These are phyloP conservation scores for Lipomyces starkeyi DNA, from an alignment of 805 yeast genomes.

Conservation along the genomic window DNA sequence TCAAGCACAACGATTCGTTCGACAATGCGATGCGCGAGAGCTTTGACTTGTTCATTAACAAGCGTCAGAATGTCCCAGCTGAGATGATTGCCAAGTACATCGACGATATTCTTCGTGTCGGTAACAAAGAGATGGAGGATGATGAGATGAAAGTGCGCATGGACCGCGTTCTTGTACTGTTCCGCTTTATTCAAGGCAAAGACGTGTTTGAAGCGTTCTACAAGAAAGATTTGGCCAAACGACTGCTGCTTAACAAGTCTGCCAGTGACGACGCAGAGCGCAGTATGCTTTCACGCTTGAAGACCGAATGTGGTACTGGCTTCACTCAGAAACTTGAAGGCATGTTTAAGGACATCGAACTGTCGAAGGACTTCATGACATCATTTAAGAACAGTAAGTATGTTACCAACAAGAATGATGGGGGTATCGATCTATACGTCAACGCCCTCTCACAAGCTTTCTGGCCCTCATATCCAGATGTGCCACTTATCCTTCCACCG, in stretches of 20 bases:
- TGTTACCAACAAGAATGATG: slow-evolving; percentile 39
- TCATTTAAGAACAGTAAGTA: slow-evolving; percentile 35
- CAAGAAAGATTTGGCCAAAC: slow-evolving; percentile 83
- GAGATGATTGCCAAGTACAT: slow-evolving; percentile 44
- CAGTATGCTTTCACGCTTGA: slow-evolving; percentile 65
- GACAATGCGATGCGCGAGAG: slow-evolving; percentile 35
- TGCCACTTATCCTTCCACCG: slow-evolving; percentile 40
- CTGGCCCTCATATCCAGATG: slow-evolving; percentile 46
- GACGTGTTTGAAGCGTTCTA: slow-evolving; percentile 85
- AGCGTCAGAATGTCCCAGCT: slow-evolving; percentile 40
- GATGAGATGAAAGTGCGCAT: slow-evolving; percentile 56
- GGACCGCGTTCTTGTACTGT: slow-evolving; percentile 62
- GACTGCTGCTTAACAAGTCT: slow-evolving; percentile 61
- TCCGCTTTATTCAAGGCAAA: slow-evolving; percentile 76
- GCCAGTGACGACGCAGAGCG: slow-evolving; percentile 69
- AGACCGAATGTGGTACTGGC: slow-evolving; percentile 78
- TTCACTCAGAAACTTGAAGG: slow-evolving; percentile 81
- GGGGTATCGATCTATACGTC: slow-evolving; percentile 37
- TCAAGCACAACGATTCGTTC: slow-evolving; percentile 28
- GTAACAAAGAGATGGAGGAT: slow-evolving; percentile 48
- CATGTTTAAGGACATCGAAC: slow-evolving; percentile 80
- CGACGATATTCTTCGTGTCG: slow-evolving; percentile 43
- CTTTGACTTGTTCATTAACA: slow-evolving; percentile 38
- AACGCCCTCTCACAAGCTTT: slow-evolving; percentile 43
- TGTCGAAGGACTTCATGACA: slow-evolving; percentile 56